Evolutionary conservation across 352 stramenopile species (phyloP), one percentile per base, ranked within the genome.

Genomic region (Phytopythium oedochilum): DNA sequence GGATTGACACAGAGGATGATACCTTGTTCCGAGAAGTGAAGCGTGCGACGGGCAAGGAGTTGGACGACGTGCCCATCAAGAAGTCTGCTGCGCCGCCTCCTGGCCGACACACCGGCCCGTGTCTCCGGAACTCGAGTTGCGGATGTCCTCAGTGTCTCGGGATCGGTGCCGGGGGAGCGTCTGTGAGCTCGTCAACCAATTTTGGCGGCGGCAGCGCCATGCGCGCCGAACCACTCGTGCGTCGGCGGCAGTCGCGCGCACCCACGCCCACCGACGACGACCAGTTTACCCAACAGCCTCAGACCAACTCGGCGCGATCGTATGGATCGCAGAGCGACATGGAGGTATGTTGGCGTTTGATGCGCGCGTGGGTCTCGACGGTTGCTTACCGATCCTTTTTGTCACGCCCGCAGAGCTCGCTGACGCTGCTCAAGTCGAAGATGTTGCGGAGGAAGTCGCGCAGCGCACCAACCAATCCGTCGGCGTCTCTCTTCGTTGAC

Each of bases 11-110:
- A 92, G 82, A 90, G 57, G 75, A 92, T 75, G 82, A 92, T 59
- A 73, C 82, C 55, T 71, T 92, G 63, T 88, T 85, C 52, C 75
- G 73, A 64, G 82, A 90, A 77, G 77, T 90, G n/a, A 92, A 90
- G 61, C 75, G 75, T 23, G 56, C 79, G 25, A 92, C 82, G 61
- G 82, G 82, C 29, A 70, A 78, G 56, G 74, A 78, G 26, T 71
- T 92, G 23, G 71, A 87, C 55, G 77, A 89, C 48, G 55, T 89
- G 31, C 73, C 75, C 20, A 89, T 89, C 51, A 60, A 57, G 31
- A 78, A 64, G 46, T 63, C 59, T 1, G 25, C 55, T 5, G 68
- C 36, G 14, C 31, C 47, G 53, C 25, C 53, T 45, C 42, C 45
- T 57, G 53, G 50, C 35, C 68, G 62, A 44, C 74, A 84, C 34